Base-by-base conservation (phyloP, 805 yeast species). In the Ogataea methanolica region DNA sequence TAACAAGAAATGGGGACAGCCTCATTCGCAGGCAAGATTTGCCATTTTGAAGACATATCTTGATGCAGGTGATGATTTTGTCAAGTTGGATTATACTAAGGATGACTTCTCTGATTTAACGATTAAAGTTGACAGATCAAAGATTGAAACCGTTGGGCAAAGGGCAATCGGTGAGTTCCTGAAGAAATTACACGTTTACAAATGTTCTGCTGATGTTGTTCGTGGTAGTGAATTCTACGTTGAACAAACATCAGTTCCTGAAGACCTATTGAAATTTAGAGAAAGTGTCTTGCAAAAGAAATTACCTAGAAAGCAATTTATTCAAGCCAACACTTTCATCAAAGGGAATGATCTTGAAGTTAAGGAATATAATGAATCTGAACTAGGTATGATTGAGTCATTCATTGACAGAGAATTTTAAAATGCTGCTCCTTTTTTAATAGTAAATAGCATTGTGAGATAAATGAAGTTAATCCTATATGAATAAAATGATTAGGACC, bases 21-120 rank as follows among this genome's bases (percentile, higher is more conserved):
- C 97, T 14, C 97, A 89, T 65, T 88, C 88, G 89, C 96, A 88
- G 70, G 96, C 96, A 4, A 75, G 97, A 66, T 89, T 77, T 68
- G 88, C 94, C 33, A 88, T 89, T 56, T 74, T 87, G 75, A 87
- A 86, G 69, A 76, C 83, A 14, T 82, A 87, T 62, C 68, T 85
- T 58, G 74, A 80, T 45, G 83, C 89, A 0, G 82, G 85, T 29
- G 66, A 70, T 22, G 76, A 70, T 16, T 83, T 88, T 36, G 82
- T 82, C 26, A 69, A 71, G 42, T 67, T 89, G 43, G 74, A 73
- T 35, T 70, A 74, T 57, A 60, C 75, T 14, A 71, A 75, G 50
- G 74, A 70, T 22, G 70, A 70, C 47, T 82, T 59, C 59, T 72
- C 78, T 34, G 95, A 88, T 58, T 70, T 89, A 59, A 70, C 70